Evolutionary conservation across 176 grass and related monocot genomes (phyloP).

Genomic region (Cenchrus americanus): DNA sequence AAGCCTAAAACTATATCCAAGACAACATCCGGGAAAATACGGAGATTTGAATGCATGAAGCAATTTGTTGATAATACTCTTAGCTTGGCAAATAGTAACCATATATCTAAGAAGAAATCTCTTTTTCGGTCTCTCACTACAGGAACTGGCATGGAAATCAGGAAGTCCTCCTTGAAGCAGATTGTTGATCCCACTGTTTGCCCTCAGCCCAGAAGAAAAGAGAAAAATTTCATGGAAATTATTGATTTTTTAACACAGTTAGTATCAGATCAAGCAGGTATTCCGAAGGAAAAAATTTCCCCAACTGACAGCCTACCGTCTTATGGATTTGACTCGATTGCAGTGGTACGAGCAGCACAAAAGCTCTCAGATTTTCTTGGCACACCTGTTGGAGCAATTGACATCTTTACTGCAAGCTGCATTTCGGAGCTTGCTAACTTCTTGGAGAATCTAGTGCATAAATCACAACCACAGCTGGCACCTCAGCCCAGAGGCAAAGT

Average conservation of each 20-base stretch:
- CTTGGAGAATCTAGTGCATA: conserved; percentile 51
- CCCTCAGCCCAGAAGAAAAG: conserved; percentile 41
- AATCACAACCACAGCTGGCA: conserved; percentile 50
- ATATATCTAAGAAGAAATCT: conserved; percentile 45
- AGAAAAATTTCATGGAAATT: conserved; percentile 56
- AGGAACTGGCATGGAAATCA: conserved; percentile 48
- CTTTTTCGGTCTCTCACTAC: conserved; percentile 74
- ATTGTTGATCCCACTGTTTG: conserved; percentile 6
- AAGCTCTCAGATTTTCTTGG: conserved; percentile 79
- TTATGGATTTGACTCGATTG: conserved; percentile 76
- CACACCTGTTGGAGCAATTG: conserved; percentile 76
- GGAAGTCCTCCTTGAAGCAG: conserved; percentile 35
- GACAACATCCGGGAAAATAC: conserved; percentile 80
- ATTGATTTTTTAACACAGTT: conserved; percentile 57
- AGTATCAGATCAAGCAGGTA: conserved; percentile 63
- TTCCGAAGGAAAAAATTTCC: conserved; percentile 64
- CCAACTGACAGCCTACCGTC: conserved; percentile 59
- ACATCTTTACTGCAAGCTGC: conserved; percentile 70
- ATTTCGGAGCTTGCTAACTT: conserved; percentile 74
- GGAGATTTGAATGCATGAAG: conserved; percentile 74
- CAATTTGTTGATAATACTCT: conserved; percentile 67
- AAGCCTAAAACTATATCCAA: conserved; percentile 80
- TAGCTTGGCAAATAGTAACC: conserved; percentile 42
- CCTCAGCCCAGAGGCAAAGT: conserved; percentile 36
- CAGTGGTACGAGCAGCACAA: conserved; percentile 71